phyloP scores from a whole-genome alignment of 176 grass and related monocot genomes.

The Oryza officinalis region DNA sequence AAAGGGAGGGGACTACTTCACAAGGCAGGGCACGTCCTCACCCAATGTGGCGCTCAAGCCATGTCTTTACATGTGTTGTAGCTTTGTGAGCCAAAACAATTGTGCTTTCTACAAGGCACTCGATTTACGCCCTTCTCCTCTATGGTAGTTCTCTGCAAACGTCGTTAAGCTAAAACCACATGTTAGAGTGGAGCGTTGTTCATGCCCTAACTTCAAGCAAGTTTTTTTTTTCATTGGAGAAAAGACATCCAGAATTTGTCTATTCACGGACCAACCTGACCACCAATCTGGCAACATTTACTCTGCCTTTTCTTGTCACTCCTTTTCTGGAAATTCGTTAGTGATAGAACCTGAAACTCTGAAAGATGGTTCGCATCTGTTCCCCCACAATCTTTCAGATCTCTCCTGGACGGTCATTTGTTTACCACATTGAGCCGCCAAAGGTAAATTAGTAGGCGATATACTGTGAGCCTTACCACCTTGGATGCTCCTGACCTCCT shows the following conservation, averaged over 20 bases:
- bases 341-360: neutral
- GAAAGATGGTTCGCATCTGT: neutral
- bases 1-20: too few relatives aligned
- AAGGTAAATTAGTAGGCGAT: conserved; percentile 5
- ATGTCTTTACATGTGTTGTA: too few relatives aligned
- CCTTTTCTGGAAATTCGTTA: too few relatives aligned
- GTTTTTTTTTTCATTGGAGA: neutral
- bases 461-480: neutral
- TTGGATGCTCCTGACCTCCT: neutral
- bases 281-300: neutral
- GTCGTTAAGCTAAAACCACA: too few relatives aligned
- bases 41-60: too few relatives aligned
- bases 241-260: neutral
- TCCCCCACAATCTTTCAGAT: neutral
- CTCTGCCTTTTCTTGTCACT: neutral
- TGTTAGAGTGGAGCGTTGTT: too few relatives aligned
- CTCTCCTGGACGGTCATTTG: neutral
- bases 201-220: too few relatives aligned
- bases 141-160: rapidly evolving
- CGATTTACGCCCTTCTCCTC: too few relatives aligned
- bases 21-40: too few relatives aligned
- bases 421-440: neutral
- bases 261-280: neutral
- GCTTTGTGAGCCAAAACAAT: too few relatives aligned
- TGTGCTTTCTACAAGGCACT: too few relatives aligned